These are phyloP conservation scores for Ceratocystis cacaofunesta DNA, from an alignment of 2,329 filamentous ascomycete species.

Conservation along the genomic window DNA sequence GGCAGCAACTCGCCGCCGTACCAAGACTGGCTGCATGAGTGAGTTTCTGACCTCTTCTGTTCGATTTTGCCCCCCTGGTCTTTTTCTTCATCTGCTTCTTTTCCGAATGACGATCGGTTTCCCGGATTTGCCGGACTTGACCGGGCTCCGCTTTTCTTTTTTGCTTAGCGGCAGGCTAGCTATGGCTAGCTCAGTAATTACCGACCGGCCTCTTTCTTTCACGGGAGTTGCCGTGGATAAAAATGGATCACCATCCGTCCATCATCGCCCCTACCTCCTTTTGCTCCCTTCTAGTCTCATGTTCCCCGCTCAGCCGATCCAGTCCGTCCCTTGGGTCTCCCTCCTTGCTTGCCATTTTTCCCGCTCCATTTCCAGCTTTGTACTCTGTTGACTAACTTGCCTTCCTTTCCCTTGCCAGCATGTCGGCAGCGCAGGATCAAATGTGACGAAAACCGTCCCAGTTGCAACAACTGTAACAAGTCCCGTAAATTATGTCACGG, in stretches of 20 bases:
- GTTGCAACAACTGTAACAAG: slow-evolving; percentile 72
- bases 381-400: not conserved
- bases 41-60: slow-evolving; percentile 26
- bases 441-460: slow-evolving; percentile 79
- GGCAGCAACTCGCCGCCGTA: slow-evolving; percentile 47
- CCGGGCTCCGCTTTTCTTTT: not conserved
- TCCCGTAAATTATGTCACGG: slow-evolving; percentile 74
- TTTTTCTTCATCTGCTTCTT: not conserved
- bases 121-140: not conserved
- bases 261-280: no score
- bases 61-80: not conserved
- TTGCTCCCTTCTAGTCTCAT: no score
- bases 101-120: not conserved
- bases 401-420: slow-evolving; percentile 33
- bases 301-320: no score
- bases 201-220: no score
- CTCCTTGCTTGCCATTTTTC: not conserved
- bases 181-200: no score
- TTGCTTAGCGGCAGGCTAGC: not conserved
- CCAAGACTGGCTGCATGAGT: slow-evolving; percentile 89
- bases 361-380: not conserved
- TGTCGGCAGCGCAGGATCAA: slow-evolving; percentile 93
- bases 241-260: no score
- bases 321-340: not conserved
- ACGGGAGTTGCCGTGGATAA: not conserved